Conservation (phyloP, 1,284 basidiomycete species). For the Marasmius sp. region DNA sequence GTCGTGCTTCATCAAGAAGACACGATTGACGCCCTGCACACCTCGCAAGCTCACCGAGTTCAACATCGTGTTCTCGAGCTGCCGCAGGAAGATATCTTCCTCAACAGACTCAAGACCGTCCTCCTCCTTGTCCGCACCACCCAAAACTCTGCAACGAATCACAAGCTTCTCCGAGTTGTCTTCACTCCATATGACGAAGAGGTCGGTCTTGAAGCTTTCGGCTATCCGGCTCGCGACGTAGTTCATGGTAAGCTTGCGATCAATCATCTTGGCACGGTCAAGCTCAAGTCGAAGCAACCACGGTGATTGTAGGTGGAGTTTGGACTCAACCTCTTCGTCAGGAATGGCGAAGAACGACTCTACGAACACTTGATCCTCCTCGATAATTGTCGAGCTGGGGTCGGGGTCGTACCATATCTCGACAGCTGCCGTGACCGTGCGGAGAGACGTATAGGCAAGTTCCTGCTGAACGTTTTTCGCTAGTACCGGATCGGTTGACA, state of each 20-base stretch:
- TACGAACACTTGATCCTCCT: constrained; percentile 95
- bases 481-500: constrained; percentile 58
- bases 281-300: constrained; percentile 98
- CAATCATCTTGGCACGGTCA: constrained; percentile 97
- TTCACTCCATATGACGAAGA: constrained; percentile 99
- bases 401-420: constrained; percentile 99
- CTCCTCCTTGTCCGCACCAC: constrained; percentile 89
- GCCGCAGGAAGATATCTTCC: constrained; percentile 96
- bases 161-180: constrained; percentile 98
- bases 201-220: constrained; percentile 93
- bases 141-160: constrained; percentile 93
- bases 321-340: constrained; percentile 93
- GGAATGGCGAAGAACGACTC: constrained; percentile 99
- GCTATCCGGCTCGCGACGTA: constrained; percentile 94
- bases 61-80: constrained; percentile 95
- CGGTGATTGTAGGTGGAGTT: constrained; percentile 90
- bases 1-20: constrained; percentile 91
- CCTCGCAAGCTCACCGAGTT: constrained; percentile 96
- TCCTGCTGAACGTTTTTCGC: constrained; percentile 93
- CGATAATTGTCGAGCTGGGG: constrained; percentile 89
- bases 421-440: constrained; percentile 93
- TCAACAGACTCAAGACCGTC: constrained; percentile 77
- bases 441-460: constrained; percentile 91
- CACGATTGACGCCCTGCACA: constrained; percentile 88
- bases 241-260: constrained; percentile 94